Base-by-base conservation (phyloP, 2,329 filamentous ascomycete genomes). In the Gnomoniopsis smithogilvyi region DNA sequence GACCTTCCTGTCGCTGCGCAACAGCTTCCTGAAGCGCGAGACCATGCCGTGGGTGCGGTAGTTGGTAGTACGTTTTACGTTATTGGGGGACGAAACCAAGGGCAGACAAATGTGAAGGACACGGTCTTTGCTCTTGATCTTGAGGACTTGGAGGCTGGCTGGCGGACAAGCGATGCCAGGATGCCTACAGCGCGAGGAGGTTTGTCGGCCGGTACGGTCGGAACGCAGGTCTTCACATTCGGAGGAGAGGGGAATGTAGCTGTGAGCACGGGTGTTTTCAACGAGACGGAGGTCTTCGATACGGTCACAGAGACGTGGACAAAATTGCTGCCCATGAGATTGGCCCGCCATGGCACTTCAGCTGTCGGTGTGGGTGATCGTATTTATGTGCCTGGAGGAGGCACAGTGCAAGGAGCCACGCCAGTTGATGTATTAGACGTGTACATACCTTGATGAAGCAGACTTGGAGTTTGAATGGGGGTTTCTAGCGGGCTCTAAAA, bases 121-220 rank as follows among this genome's bases (percentile, higher is more conserved):
- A 74, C 69, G 0, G 73, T 74, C 0, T 76, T 72, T 51, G 59
- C 65, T 0, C 64, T 76, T 1, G 68, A 75, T 41, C 63, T 77
- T 0, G 59, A 62, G 1, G 47, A 69, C 11, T 46, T 66, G 6
- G 53, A 60, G 11, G 45, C 53, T 2, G 68, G 67, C 4, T 76
- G 73, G 74, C 58, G 12, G 0, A 67, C 64, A 1, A 68, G 64
- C 11, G 48, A 56, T 7, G 65, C 53, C 3, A 58, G 49, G n/a
- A 75, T 78, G 74, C 72, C 73, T 0, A 76, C 72, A 2, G 56
- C 74, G 0, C 66, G 74, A 0, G 75, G 73, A 2, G 75, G 74
- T 0, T 38, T 69, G 12, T 58, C 59, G 75, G 67, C 61, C 1
- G 70, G 64, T 0, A 66, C 66, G 0, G 51, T 76, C 1, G 69